Evolutionary conservation across 2,329 filamentous ascomycete species (phyloP), one percentile per base, ranked within the genome.

Genomic region (Penicillium sp.): DNA sequence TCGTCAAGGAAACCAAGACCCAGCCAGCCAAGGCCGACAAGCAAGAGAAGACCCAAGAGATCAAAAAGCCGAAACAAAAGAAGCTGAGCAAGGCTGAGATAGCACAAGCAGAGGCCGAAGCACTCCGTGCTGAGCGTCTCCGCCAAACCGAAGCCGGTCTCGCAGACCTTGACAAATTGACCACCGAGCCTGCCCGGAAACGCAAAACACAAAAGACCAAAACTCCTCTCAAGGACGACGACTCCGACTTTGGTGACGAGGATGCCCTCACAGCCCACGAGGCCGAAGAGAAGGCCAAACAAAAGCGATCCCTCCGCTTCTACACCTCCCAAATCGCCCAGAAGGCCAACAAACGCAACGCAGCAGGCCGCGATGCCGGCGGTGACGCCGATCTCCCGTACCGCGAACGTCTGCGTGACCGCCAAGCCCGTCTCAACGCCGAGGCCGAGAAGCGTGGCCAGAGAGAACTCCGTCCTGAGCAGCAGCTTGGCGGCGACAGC

Each of bases 261-360:
- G 86, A 88, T 13, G 75, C 77, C 3, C 80, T 97, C 50, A 89
- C 90, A 46, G 83, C 84, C 10, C 80, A 84, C 53, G 84, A 92
- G 53, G 86, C 89, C 0, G 88, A 87, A 35, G 89, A 95, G 63
- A 99, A 99, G 73, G 88, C 86, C 0, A 81, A 83, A 52, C 88
- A 88, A 70, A 95, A 93, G 78, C 95, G 95, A 77, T 89, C 83
- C 56, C 80, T 99, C 50, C 87, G 90, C 55, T 99, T 99, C 78
- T 99, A 99, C 79, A 97, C 95, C 2, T 95, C 91, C 3, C 93
- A 99, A 68, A 93, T 99, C 58, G 87, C 88, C 25, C 92, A 97
- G 69, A 97, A 96, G 73, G 84, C 89, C 49, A 95, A 89, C 74
- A 91, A 89, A 68, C 88, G 78, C 67, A 60, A 83, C 63, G 53